These are phyloP conservation scores for Rhizopus arrhizus DNA, from an alignment of 371 early-diverging fungal genomes.

Conservation along the genomic window DNA sequence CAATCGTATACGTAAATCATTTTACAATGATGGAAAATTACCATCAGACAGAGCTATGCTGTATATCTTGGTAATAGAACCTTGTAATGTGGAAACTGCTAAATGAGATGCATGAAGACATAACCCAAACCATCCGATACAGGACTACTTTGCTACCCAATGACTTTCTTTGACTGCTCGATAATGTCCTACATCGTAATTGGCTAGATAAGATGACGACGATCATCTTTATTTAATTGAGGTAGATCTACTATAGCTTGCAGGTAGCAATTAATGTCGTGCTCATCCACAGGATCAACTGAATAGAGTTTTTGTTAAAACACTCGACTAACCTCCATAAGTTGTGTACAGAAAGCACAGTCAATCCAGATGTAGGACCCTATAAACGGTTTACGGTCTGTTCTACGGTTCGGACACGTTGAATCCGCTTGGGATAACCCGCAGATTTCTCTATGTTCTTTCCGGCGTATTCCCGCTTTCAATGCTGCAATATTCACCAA, in stretches of 20 bases:
- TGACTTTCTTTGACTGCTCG: not conserved
- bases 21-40: constrained; percentile 29
- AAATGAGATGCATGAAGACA: no score
- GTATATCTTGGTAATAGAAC: constrained; percentile 11
- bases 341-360: no score
- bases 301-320: no score
- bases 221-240: not conserved
- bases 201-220: not conserved
- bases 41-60: constrained; percentile 18
- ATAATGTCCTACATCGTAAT: not conserved
- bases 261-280: no score
- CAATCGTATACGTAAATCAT: constrained; percentile 22
- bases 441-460: constrained; percentile 6
- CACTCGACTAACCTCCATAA: no score
- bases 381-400: no score
- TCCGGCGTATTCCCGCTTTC: not conserved
- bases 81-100: not conserved
- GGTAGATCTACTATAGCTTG: not conserved
- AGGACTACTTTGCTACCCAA: constrained; percentile 2
- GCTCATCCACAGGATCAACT: no score
- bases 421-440: not conserved
- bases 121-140: no score
- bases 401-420: no score
- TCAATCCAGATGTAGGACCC: no score
- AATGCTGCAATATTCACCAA: not conserved